Base-by-base conservation (phyloP, 208 protist genomes). In the Herpetomonas tarakana region DNA sequence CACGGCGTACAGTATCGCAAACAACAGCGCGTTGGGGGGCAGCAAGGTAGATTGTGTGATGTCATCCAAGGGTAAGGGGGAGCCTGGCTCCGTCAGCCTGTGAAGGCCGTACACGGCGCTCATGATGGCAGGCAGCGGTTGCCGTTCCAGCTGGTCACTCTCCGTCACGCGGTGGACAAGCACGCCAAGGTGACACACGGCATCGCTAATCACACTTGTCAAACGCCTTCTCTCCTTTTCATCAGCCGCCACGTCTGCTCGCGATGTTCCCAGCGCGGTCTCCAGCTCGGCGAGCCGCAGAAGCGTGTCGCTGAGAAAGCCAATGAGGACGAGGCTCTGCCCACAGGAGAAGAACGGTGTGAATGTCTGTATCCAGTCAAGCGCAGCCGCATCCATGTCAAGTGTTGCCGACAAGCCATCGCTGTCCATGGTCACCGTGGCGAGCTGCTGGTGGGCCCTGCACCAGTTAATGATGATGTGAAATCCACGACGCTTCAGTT, bases 251-350 rank as follows among this genome's bases (percentile, higher is more conserved):
- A 41, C 9, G 35, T 18, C 35, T 41, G 18, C n/a, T n/a, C n/a
- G n/a, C n/a, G n/a, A n/a, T n/a, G n/a, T n/a, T n/a, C n/a, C n/a
- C n/a, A 12, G 7, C 31, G 31, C n/a, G 0, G 31, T 18, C 27
- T 27, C 31, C 35, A 47, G 22, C 9, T 14, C 44, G 19, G 44
- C 9, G 19, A 49, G 9, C 46, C 72, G 68, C 7, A 68, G 27
- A 30, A 85, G 65, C 2, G 92, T 70, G 30, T 96, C 86, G 46
- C 71, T 85, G 24, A 96, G 57, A 50, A 93, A 84, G 27, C 76
- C 77, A 19, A 86, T 58, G 0, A 93, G 57, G 22, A 93, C 74
- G 12, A 96, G 63, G 27, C 71, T 62, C 67, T 96, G 89, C 0
- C 77, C 80, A 71, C 89, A 91, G 0, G 84, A 83, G 30, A 96